phyloP scores from a whole-genome alignment of 1,284 basidiomycete genomes.

The Naganishia sp. region DNA sequence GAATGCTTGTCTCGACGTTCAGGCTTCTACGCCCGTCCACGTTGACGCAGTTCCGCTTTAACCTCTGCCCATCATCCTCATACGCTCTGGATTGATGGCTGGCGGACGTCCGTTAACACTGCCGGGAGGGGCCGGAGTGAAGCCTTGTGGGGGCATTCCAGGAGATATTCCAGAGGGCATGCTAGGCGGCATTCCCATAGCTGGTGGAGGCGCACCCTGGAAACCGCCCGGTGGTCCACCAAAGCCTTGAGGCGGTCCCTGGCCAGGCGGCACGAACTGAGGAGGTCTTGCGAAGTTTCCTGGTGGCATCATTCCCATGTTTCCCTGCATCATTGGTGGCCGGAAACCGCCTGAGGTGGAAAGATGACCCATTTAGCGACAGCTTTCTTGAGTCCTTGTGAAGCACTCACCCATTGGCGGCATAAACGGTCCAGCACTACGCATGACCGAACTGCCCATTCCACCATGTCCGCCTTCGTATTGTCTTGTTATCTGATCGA shows the following conservation, averaged over 20 bases:
- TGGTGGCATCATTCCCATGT: conserved; percentile 14
- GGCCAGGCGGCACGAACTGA: conserved; percentile 9
- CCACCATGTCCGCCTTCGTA: conserved; percentile 62
- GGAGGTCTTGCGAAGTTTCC: conserved; percentile 25
- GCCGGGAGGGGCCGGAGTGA: conserved; percentile 29
- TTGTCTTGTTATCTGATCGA: conserved; percentile 89
- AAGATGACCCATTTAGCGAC: too few species aligned
- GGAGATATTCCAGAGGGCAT: conserved; percentile 4
- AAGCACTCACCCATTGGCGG: conserved; percentile 1
- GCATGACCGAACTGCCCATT: conserved; percentile 31
- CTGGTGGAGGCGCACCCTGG: conserved; percentile 20
- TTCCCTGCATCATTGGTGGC: conserved; percentile 27
- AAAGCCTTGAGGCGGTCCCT: conserved; percentile 20
- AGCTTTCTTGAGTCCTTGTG: too few species aligned
- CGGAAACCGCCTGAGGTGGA: conserved; percentile 19
- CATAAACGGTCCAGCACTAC: conserved; percentile 28
- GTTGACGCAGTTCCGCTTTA: not conserved
- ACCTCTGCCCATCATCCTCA: conserved; percentile 34
- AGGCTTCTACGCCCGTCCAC: too few species aligned
- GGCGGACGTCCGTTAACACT: conserved; percentile 32
- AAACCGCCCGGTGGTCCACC: conserved; percentile 24
- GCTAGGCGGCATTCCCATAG: conserved; percentile 13
- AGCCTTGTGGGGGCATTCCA: conserved; percentile 20
- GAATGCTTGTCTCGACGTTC: too few species aligned
- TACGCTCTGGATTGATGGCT: conserved; percentile 33